Conservation (phyloP, 2,329 filamentous ascomycete genomes). For the Xylariomycetidae sp. region DNA sequence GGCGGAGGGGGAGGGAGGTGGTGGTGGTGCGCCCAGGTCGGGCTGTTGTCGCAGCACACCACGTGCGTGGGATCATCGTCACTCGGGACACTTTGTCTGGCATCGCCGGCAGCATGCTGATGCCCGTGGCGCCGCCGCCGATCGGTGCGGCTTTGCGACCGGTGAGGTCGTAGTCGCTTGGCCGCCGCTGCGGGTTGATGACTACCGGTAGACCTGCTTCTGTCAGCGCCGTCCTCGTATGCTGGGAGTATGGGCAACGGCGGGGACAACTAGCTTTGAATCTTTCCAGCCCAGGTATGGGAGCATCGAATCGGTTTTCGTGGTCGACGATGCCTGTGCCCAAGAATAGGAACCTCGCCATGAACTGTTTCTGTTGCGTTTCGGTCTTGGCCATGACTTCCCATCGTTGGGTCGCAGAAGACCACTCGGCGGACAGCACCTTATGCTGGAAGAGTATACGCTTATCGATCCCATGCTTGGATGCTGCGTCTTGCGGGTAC, state of each 20-base stretch:
- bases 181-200: slow-evolving; percentile 65
- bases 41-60: slow-evolving; percentile 27
- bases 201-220: too few relatives aligned
- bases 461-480: slow-evolving; percentile 42
- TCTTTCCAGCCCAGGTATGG: slow-evolving; percentile 51
- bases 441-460: slow-evolving; percentile 47
- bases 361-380: slow-evolving; percentile 20
- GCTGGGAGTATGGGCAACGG: too few relatives aligned
- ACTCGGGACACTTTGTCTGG: slow-evolving; percentile 58
- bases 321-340: slow-evolving; percentile 60
- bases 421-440: slow-evolving; percentile 48
- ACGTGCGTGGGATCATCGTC: slow-evolving; percentile 70
- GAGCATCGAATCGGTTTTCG: slow-evolving; percentile 41
- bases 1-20: neutral
- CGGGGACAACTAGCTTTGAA: slow-evolving; percentile 56
- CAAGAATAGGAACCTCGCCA: slow-evolving; percentile 53
- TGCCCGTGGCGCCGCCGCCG: slow-evolving; percentile 71
- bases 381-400: slow-evolving; percentile 31
- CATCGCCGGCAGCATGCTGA: slow-evolving; percentile 67
- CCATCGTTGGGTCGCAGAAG: slow-evolving; percentile 47
- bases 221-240: too few relatives aligned
- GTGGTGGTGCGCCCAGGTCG: slow-evolving; percentile 3
- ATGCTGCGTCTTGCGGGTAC: slow-evolving; percentile 47
- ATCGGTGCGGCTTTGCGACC: slow-evolving; percentile 64
- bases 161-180: slow-evolving; percentile 55